Conservation (phyloP, 225 moss, liverwort and hornwort species). For the Pseudoscleropodium purum region DNA sequence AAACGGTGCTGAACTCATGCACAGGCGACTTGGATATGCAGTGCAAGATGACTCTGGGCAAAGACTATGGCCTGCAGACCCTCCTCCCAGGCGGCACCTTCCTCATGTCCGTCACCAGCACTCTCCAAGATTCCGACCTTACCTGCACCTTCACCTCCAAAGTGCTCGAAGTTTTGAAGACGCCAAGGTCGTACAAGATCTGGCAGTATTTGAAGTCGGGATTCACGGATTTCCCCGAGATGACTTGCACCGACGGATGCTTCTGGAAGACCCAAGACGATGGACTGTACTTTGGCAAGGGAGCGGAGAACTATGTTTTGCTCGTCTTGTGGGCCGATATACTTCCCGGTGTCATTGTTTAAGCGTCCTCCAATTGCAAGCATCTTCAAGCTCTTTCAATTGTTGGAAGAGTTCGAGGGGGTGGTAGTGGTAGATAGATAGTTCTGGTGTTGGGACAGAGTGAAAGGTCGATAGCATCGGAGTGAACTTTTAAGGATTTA, state of each 20-base stretch:
- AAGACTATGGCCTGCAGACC: neutral
- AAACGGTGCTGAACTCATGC: conserved; percentile 9
- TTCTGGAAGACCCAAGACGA: conserved; percentile 22
- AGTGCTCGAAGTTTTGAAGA: neutral
- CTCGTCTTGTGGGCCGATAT: neutral
- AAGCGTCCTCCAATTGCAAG: neutral
- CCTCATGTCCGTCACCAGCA: neutral
- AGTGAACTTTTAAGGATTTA: neutral
- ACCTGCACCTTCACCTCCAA: conserved; percentile 13
- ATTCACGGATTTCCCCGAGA: conserved; percentile 15
- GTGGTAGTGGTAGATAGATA: neutral
- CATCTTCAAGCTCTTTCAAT: neutral
- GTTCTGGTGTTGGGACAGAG: neutral
- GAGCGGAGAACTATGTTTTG: neutral
- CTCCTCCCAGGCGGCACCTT: neutral
- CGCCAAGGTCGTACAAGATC: neutral
- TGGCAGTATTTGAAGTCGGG: conserved; percentile 24
- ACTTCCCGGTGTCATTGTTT: neutral
- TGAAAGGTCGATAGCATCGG: neutral
- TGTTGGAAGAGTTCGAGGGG: neutral
- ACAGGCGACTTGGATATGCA: neutral
- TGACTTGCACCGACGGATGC: conserved; percentile 15
- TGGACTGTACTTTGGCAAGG: conserved; percentile 7
- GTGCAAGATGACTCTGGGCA: neutral
- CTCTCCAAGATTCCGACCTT: neutral